Evolutionary conservation across 331 rosid species (phyloP), one percentile per base, ranked within the genome.

Genomic region (Malus hybrid): DNA sequence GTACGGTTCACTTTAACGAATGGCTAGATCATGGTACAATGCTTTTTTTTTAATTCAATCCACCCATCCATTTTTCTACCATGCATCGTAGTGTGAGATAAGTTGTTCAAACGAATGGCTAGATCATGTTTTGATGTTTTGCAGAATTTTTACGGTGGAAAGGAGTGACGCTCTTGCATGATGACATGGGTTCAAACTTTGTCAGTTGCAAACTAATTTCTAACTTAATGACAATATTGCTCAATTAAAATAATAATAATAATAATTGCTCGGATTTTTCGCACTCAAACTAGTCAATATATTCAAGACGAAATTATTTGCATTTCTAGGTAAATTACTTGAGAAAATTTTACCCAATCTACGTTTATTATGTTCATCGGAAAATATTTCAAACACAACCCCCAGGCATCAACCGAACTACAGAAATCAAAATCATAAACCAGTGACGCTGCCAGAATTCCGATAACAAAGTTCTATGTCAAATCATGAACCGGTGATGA

Each of bases 11-110:
- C n/a, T n/a, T n/a, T n/a, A n/a, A n/a, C n/a, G n/a, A n/a, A n/a
- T n/a, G n/a, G n/a, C n/a, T n/a, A n/a, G n/a, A n/a, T n/a, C n/a
- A 0, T 5, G 1, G 1, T 44, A 44, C 50, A 11, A 11, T 4
- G 50, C 50, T 11, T 2, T 44, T 0, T 44, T 12, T 24, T 24
- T 24, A 1, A 24, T 24, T 24, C 15, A 44, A 44, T 42, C 48
- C 1, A 42, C 5, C 48, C 14, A 10, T 42, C 48, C 5, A 3
- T 42, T 10, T 42, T 42, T 10, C 15, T 44, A 11, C 50, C 50
- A 1, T 1, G 15, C 42, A 36, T 36, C 0, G 10, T 36, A 36
- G 42, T 7, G 42, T 7, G 42, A 36, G 42, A 36, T 36, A 44
- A 0, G 52, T 46, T 1, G 52, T 4, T 46, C 52, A 4, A 46